phyloP scores from a whole-genome alignment of 2,329 filamentous ascomycete species.

The Clarireedia monteithiana region DNA sequence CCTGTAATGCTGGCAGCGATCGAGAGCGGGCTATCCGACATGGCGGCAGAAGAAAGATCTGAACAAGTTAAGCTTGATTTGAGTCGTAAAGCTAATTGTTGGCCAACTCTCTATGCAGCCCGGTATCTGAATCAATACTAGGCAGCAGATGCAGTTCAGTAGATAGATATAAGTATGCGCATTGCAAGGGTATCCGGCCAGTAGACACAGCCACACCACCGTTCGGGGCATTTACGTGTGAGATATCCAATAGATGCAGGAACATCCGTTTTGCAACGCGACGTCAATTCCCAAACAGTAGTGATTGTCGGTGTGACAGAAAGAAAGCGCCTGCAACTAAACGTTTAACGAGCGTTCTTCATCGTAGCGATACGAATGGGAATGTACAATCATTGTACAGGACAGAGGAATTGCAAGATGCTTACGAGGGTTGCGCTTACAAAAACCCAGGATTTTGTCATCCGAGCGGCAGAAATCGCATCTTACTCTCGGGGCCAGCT shows the following conservation, averaged over 20 bases:
- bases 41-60: background rate
- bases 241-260: conserved; percentile 6
- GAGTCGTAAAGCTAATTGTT: too few species aligned
- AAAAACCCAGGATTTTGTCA: too few species aligned
- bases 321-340: too few species aligned
- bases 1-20: conserved; percentile 17
- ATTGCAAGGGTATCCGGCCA: background rate
- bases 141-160: background rate
- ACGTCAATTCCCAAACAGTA: background rate
- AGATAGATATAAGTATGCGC: background rate
- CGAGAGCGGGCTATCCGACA: conserved; percentile 5
- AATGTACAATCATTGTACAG: too few species aligned
- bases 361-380: too few species aligned
- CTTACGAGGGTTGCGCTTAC: too few species aligned
- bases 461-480: too few species aligned
- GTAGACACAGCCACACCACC: conserved; percentile 1
- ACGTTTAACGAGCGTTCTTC: too few species aligned
- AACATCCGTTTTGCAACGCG: background rate
- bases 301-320: background rate
- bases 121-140: background rate
- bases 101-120: too few species aligned
- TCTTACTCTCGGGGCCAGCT: too few species aligned
- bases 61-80: background rate
- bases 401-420: too few species aligned
- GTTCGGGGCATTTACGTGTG: background rate